Evolutionary conservation across 169 alveolate species (phyloP).

Genomic region (Cryptosporidium sp.): DNA sequence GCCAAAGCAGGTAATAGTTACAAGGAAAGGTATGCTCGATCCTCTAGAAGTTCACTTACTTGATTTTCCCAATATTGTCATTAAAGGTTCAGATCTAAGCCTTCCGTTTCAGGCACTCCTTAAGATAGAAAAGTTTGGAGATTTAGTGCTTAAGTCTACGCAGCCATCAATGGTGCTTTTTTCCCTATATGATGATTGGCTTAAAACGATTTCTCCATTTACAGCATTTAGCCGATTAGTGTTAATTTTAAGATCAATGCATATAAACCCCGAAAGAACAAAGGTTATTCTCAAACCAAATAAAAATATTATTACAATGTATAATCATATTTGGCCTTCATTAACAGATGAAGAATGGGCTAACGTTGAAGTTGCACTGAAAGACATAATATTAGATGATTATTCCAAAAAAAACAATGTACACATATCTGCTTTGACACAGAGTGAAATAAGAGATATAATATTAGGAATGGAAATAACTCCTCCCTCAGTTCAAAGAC

Average conservation of each 20-base stretch:
- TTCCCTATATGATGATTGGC: slow-evolving; percentile 99
- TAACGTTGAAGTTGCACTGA: slow-evolving; percentile 98
- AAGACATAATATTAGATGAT: slow-evolving; percentile 97
- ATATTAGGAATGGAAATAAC: slow-evolving; percentile 99
- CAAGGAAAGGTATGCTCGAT: slow-evolving; percentile 99
- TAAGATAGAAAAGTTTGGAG: slow-evolving; percentile 99
- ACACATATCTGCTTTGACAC: slow-evolving; percentile 97
- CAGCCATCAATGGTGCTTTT: slow-evolving; percentile 99
- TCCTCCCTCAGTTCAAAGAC: slow-evolving; percentile 96
- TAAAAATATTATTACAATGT: slow-evolving; percentile 96
- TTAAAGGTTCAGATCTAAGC: slow-evolving; percentile 98
- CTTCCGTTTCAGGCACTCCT: slow-evolving; percentile 99
- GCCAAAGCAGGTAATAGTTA: slow-evolving; percentile 99
- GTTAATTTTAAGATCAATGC: slow-evolving; percentile 97
- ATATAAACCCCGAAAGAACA: slow-evolving; percentile 98
- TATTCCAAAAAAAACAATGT: slow-evolving; percentile 99
- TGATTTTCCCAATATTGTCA: slow-evolving; percentile 99
- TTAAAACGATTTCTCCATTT: slow-evolving; percentile 95
- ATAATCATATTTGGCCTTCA: slow-evolving; percentile 99
- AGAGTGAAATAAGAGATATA: slow-evolving; percentile 99
- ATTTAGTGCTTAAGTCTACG: slow-evolving; percentile 98
- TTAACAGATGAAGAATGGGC: slow-evolving; percentile 99
- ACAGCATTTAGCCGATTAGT: slow-evolving; percentile 98
- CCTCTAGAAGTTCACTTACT: slow-evolving; percentile 99
- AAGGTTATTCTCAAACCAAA: slow-evolving; percentile 97